phyloP scores from a whole-genome alignment of 2,329 filamentous ascomycete species.

The Aureobasidium lini region DNA sequence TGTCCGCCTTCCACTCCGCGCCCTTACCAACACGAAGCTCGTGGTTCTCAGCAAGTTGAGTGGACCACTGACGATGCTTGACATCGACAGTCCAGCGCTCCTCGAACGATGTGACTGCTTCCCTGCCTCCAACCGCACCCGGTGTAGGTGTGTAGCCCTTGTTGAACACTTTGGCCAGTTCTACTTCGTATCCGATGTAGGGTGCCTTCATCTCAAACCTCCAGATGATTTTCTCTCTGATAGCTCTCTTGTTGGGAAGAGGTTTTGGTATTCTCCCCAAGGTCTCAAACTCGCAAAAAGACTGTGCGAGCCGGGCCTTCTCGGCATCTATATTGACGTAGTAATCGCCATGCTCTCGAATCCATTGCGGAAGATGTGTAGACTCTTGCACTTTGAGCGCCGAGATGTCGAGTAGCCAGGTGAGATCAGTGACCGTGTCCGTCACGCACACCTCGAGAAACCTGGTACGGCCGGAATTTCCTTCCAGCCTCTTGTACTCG shows the following conservation, averaged over 20 bases:
- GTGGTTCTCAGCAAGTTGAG: constrained; percentile 22
- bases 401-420: constrained; percentile 27
- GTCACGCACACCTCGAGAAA: constrained; percentile 23
- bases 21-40: constrained; percentile 21
- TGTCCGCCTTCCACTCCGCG: constrained; percentile 23
- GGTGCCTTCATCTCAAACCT: constrained; percentile 9
- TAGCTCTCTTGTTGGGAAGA: background rate
- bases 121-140: background rate
- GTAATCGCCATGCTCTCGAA: background rate
- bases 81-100: constrained; percentile 25
- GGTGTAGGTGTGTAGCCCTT: background rate
- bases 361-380: background rate
- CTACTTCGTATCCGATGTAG: constrained; percentile 7
- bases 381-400: constrained; percentile 12
- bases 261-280: background rate
- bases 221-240: constrained; percentile 12
- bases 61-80: constrained; percentile 25
- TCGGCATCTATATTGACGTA: constrained; percentile 6
- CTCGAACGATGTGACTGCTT: constrained; percentile 18
- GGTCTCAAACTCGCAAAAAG: constrained; percentile 7
- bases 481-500: background rate
- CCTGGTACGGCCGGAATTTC: background rate
- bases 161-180: constrained; percentile 10
- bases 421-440: constrained; percentile 19
- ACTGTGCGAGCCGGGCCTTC: background rate